Evolutionary conservation across 768 basidiomycete species (phyloP).

Genomic region (Fomitopsis pulvina): DNA sequence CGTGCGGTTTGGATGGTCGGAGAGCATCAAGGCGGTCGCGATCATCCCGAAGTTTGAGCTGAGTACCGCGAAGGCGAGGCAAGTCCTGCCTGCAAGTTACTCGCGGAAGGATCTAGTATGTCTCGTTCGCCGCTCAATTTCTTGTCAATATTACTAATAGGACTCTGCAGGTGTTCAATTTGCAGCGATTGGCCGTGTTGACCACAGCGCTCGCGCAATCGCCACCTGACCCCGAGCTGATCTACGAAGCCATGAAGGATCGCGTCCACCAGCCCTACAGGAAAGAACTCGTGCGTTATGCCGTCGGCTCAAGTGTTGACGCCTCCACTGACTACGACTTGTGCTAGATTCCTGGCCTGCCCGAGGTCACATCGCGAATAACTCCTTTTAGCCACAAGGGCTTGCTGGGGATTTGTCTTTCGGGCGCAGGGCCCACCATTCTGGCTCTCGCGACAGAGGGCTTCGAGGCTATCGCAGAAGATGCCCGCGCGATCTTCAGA

Average conservation of each 20-base stretch:
- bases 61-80: slow-evolving; percentile 90
- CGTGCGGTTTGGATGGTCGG: slow-evolving; percentile 82
- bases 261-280: slow-evolving; percentile 96
- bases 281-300: slow-evolving; percentile 65
- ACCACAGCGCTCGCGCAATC: slow-evolving; percentile 88
- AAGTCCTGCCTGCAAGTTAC: slow-evolving; percentile 80
- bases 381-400: slow-evolving; percentile 90
- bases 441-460: slow-evolving; percentile 85
- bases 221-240: slow-evolving; percentile 92
- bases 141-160: background rate
- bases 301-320: background rate
- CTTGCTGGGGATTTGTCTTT: slow-evolving; percentile 94
- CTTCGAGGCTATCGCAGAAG: slow-evolving; percentile 81
- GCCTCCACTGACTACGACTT: background rate
- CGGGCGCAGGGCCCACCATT: slow-evolving; percentile 96
- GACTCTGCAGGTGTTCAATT: slow-evolving; percentile 79
- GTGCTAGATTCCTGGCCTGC: slow-evolving; percentile 86
- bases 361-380: slow-evolving; percentile 83
- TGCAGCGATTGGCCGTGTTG: slow-evolving; percentile 92
- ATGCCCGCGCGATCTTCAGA: slow-evolving; percentile 70
- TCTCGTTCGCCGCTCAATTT: slow-evolving; percentile 8
- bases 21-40: slow-evolving; percentile 83
- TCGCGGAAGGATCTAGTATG: slow-evolving; percentile 86
- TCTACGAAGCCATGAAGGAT: slow-evolving; percentile 99
- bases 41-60: slow-evolving; percentile 95